Conservation (phyloP, 2,329 filamentous ascomycete species). For the Diatrype stigma region DNA sequence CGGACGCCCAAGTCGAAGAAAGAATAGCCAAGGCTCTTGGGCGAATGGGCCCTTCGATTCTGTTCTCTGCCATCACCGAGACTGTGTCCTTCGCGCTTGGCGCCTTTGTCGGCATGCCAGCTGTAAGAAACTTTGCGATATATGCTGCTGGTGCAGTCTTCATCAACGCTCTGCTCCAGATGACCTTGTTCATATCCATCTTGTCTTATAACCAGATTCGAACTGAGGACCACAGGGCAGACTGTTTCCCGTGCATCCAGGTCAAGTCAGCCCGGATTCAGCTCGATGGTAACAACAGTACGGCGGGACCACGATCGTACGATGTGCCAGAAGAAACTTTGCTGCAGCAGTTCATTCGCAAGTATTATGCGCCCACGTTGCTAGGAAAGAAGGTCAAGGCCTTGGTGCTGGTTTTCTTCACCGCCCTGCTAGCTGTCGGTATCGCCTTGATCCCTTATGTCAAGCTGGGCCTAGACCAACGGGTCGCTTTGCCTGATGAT, state of each 20-base stretch:
- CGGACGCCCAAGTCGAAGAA: constrained; percentile 81
- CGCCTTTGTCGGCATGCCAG: constrained; percentile 94
- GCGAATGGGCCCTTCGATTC: constrained; percentile 92
- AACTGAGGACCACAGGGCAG: constrained; percentile 82
- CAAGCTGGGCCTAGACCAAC: constrained; percentile 84
- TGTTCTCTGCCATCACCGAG: constrained; percentile 92
- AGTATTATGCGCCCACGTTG: constrained; percentile 77
- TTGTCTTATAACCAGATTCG: constrained; percentile 86
- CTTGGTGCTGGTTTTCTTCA: constrained; percentile 71
- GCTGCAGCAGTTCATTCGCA: constrained; percentile 85
- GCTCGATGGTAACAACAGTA: constrained; percentile 58
- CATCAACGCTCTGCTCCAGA: constrained; percentile 93
- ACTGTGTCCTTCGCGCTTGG: constrained; percentile 91
- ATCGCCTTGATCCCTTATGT: constrained; percentile 81
- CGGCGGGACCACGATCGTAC: constrained; percentile 55
- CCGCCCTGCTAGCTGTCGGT: constrained; percentile 81
- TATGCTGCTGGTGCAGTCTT: constrained; percentile 95
- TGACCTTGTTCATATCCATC: constrained; percentile 95
- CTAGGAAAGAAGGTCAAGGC: constrained; percentile 78
- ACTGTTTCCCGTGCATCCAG: constrained; percentile 87
- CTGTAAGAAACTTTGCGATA: constrained; percentile 93
- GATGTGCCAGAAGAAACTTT: constrained; percentile 79
- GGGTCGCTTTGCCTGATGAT: constrained; percentile 87
- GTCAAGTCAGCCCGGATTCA: constrained; percentile 70
- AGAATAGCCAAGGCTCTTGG: constrained; percentile 85